Conservation (phyloP, 176 grass and related monocot species). For the Phyllostachys edulis region DNA sequence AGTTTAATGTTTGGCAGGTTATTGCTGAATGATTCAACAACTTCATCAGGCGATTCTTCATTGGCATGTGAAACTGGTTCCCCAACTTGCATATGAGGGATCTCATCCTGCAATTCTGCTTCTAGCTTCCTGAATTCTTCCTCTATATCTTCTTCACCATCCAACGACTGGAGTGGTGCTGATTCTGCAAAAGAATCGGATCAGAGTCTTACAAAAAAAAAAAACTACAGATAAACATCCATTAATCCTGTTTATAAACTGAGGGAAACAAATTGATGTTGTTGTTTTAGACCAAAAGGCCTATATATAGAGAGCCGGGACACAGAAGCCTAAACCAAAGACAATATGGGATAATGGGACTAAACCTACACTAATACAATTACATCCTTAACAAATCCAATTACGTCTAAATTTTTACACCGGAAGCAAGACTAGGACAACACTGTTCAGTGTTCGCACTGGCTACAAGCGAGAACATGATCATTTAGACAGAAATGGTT, state of each 20-base stretch:
- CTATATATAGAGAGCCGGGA: background rate
- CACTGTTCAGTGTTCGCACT: background rate
- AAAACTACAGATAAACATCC: conserved; percentile 5
- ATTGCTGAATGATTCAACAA: conserved; percentile 48
- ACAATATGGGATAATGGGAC: background rate
- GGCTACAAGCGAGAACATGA: conserved; percentile 9
- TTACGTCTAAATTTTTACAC: conserved; percentile 14
- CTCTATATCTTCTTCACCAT: conserved; percentile 61
- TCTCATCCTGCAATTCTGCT: conserved; percentile 57
- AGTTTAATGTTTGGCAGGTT: conserved; percentile 65
- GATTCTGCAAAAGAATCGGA: conserved; percentile 53
- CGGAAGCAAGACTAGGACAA: background rate
- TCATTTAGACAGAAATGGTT: conserved; percentile 9
- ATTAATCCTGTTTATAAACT: conserved; percentile 16
- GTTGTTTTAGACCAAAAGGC: background rate
- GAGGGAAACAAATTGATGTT: background rate
- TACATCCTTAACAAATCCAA: background rate
- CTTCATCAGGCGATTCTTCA: conserved; percentile 38
- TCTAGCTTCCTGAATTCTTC: conserved; percentile 81
- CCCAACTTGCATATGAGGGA: conserved; percentile 24
- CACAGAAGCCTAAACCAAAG: background rate
- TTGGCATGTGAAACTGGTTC: conserved; percentile 32
- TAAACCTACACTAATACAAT: conserved; percentile 2
- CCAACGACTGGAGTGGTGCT: conserved; percentile 39
- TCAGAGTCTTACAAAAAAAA: conserved; percentile 10